phyloP scores from a whole-genome alignment of 768 basidiomycete genomes.

The Termitomyces titanicus region DNA sequence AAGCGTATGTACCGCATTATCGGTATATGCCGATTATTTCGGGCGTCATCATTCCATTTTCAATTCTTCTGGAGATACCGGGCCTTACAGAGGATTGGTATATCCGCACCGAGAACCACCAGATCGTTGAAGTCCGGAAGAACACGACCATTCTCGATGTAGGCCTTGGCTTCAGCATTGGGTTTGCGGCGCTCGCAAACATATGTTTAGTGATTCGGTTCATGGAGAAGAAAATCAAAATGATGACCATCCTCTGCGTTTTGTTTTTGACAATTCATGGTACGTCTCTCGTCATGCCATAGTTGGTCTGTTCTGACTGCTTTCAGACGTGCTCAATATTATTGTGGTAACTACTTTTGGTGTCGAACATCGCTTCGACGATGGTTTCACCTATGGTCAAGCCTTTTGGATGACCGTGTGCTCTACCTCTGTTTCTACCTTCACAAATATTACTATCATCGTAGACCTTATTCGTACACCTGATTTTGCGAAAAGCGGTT shows the following conservation, averaged over 20 bases:
- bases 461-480: slow-evolving; percentile 55
- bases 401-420: slow-evolving; percentile 78
- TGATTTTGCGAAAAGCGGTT: slow-evolving; percentile 64
- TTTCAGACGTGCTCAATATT: slow-evolving; percentile 69
- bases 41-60: slow-evolving; percentile 68
- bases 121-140: slow-evolving; percentile 40
- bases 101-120: slow-evolving; percentile 46
- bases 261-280: slow-evolving; percentile 68
- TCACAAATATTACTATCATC: slow-evolving; percentile 67
- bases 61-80: slow-evolving; percentile 80
- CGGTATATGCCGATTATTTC: slow-evolving; percentile 64
- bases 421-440: slow-evolving; percentile 61
- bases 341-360: slow-evolving; percentile 57
- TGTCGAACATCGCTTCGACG: slow-evolving; percentile 52
- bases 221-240: slow-evolving; percentile 60
- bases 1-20: slow-evolving; percentile 49
- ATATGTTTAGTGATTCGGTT: slow-evolving; percentile 65
- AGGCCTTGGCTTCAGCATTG: slow-evolving; percentile 65
- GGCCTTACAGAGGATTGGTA: slow-evolving; percentile 77
- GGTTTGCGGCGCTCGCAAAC: slow-evolving; percentile 67
- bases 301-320: slow-evolving; percentile 1
- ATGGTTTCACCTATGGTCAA: slow-evolving; percentile 68
- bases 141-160: slow-evolving; percentile 59
- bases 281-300: slow-evolving; percentile 24
- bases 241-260: slow-evolving; percentile 63